Evolutionary conservation across 2,329 filamentous ascomycete species (phyloP), one percentile per base, ranked within the genome.

Genomic region (Fusarium dlaminii): DNA sequence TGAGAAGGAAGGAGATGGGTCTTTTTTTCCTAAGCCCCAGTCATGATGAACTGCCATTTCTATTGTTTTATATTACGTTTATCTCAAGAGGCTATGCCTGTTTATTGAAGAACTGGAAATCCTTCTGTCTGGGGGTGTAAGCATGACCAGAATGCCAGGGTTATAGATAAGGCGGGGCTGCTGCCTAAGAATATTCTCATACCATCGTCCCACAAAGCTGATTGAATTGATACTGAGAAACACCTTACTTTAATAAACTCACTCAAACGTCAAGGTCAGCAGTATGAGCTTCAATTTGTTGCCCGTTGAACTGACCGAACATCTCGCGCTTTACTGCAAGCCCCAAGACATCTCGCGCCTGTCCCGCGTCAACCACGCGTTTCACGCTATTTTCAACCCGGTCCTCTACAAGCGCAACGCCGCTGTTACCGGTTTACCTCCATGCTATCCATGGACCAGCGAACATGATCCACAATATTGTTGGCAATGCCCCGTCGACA

Each of bases 201-300:
- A 9, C 8, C 0, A 36, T 17, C 4, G 3, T 29, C 14, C 13
- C 8, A 10, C 10, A 22, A 52, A 29, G 1, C 11, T 4, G 7
- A 22, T 34, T n/a, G 14, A 48, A 30, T n/a, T 20, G 2, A 15
- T 2, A 5, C 6, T 34, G 12, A 27, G 13, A 5, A 34, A 4
- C 4, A 1, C 3, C 6, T 24, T 24, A 18, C 30, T 4, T 4
- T 5, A 4, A 2, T 6, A 12, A 20, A 52, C 6, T 14, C 6
- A 8, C 12, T 10, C 12, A 10, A 29, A 1, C 11, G 1, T 7
- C 11, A 17, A n/a, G 5, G 0, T 6, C 1, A 4, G 12, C 48
- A 56, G 10, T 4, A 57, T 62, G 49, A 34, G 37, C 3, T 27
- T 62, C 8, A 1, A 18, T 5, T 24, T 12, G 3, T 37, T 62